A percentile compares a stretch with the other conserved stretches of the same genome.
phyloP scores from a whole-genome alignment of 192 early-diverging fungal genomes.

The Coemansia sp. region DNA sequence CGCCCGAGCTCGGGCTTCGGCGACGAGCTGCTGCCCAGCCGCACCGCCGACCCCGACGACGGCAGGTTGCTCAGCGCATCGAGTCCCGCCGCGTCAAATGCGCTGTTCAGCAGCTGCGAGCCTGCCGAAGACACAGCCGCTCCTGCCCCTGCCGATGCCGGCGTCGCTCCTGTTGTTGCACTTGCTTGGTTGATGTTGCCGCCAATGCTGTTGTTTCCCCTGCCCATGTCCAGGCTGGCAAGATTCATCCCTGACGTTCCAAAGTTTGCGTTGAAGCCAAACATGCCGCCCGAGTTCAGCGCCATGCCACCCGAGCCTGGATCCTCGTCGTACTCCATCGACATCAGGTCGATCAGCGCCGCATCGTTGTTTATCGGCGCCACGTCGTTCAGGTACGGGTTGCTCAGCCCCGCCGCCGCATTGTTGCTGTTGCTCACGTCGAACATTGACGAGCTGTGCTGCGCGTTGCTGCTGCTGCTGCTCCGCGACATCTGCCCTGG shows the following conservation, averaged over 20 bases:
- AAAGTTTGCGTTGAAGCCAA: slow-evolving; percentile 52
- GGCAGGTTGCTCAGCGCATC: slow-evolving; percentile 42
- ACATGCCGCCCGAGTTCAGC: slow-evolving; percentile 47
- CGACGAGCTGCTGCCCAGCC: slow-evolving; percentile 14
- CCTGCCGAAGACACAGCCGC: slow-evolving; percentile 2
- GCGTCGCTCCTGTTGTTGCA: not conserved
- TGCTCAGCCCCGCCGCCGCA: slow-evolving; percentile 36
- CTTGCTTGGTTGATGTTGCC: not conserved
- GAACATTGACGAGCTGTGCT: slow-evolving; percentile 36
- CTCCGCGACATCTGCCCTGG: slow-evolving; percentile 10
- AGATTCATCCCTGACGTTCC: slow-evolving; percentile 46
- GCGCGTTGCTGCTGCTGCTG: slow-evolving; percentile 37
- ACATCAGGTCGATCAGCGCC: slow-evolving; percentile 50
- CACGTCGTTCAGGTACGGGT: slow-evolving; percentile 50
- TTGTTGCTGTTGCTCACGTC: slow-evolving; percentile 13
- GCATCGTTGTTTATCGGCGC: slow-evolving; percentile 39
- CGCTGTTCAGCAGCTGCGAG: slow-evolving; percentile 49
- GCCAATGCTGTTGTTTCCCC: not conserved
- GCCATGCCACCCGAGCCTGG: slow-evolving; percentile 12
- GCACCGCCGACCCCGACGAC: slow-evolving; percentile 13
- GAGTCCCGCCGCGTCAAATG: slow-evolving; percentile 48
- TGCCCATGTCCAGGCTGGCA: slow-evolving; percentile 15
- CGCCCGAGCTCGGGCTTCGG: slow-evolving; percentile 37
- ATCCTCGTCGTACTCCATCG: slow-evolving; percentile 51
- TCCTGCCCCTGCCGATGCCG: not conserved